A percentile compares a stretch with the other conserved stretches of the same genome.
These are phyloP conservation scores for Colletotrichum graminicola DNA, from an alignment of 2,329 filamentous ascomycete genomes.

Conservation along the genomic window DNA sequence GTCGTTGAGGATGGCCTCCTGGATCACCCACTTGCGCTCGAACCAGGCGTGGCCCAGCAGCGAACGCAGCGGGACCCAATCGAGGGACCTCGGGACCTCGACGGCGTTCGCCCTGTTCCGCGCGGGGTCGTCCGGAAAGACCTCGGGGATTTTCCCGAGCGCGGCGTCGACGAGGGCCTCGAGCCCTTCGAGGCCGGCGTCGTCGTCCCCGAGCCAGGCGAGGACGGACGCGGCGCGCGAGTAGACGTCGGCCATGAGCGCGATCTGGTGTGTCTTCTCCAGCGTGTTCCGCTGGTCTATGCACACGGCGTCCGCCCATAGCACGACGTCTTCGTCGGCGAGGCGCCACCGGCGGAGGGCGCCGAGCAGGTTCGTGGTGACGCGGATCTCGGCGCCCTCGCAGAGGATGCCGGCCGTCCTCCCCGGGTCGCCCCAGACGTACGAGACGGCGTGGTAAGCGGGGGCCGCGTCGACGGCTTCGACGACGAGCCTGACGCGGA, in stretches of 20 bases:
- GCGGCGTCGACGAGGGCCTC: no score
- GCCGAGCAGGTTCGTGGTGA: constrained; percentile 41
- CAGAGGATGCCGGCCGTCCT: not conserved
- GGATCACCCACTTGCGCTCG: no score
- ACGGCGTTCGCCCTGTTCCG: no score
- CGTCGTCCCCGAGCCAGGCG: no score
- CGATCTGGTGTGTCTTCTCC: constrained; percentile 41
- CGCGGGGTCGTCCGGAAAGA: no score
- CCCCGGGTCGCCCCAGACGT: constrained; percentile 11
- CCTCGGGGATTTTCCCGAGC: no score
- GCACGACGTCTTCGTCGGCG: not conserved
- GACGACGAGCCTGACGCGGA: not conserved
- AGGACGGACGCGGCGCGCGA: no score
- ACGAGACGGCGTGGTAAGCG: constrained; percentile 24
- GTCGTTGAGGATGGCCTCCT: no score
- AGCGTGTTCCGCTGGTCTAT: constrained; percentile 42
- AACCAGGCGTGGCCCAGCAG: no score
- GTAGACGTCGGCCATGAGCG: constrained; percentile 42
- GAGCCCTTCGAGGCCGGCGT: no score
- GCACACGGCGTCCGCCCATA: constrained; percentile 44
- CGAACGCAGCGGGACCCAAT: no score
- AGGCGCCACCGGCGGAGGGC: constrained; percentile 41
- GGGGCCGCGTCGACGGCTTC: not conserved
- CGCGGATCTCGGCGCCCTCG: constrained; percentile 9
- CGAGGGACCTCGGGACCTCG: no score